phyloP scores from a whole-genome alignment of 257 asterid species.

The Salvia hispanica region DNA sequence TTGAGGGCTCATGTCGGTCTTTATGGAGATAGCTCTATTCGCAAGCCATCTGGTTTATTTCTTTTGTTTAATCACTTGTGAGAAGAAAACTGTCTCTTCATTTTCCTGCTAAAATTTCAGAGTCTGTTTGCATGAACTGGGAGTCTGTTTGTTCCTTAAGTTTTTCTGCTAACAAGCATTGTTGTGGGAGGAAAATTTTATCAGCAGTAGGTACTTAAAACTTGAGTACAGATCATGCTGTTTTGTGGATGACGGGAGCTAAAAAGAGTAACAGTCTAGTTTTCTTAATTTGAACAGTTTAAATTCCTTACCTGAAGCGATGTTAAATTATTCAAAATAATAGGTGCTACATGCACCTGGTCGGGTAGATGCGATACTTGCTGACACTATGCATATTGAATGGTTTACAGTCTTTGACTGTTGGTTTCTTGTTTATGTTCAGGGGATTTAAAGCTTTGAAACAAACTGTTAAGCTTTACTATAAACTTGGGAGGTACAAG shows the following conservation, averaged over 20 bases:
- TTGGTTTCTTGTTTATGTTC: slow-evolving; percentile 36
- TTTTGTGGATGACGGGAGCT: slow-evolving; percentile 3
- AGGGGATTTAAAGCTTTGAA: slow-evolving; percentile 99
- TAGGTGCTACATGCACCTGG: slow-evolving; percentile 14
- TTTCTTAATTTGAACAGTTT: neutral
- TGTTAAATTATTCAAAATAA: slow-evolving; percentile 16
- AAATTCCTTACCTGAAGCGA: neutral
- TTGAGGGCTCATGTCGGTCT: neutral
- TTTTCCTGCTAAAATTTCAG: slow-evolving; percentile 2
- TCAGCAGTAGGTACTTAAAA: slow-evolving; percentile 1
- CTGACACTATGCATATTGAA: slow-evolving; percentile 21
- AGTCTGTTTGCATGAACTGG: neutral
- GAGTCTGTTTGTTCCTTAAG: neutral
- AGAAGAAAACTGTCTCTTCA: neutral
- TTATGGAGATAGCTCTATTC: neutral
- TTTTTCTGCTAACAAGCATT: neutral
- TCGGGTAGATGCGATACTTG: slow-evolving; percentile 10
- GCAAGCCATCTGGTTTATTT: neutral
- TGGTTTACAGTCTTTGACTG: slow-evolving; percentile 18
- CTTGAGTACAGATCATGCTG: slow-evolving; percentile 1
- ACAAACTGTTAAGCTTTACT: slow-evolving; percentile 94
- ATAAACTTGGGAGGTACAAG: slow-evolving; percentile 82
- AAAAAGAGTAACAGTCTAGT: neutral
- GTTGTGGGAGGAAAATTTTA: neutral
- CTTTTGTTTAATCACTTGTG: neutral